Evolutionary conservation across 2,329 filamentous ascomycete species (phyloP), one percentile per base, ranked within the genome.

Genomic region (Ascochyta lentis): DNA sequence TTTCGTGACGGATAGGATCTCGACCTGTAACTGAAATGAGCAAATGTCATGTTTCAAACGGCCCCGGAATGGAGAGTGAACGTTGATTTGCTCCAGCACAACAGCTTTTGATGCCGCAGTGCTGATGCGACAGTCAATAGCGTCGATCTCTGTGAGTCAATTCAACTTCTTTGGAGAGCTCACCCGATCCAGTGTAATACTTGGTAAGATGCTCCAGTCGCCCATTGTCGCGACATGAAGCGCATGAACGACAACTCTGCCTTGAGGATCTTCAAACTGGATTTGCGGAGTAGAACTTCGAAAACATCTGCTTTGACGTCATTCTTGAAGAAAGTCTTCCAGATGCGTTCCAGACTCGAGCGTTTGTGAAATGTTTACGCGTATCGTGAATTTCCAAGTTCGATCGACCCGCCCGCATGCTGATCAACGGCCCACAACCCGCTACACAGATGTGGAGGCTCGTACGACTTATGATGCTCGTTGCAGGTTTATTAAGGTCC

Each of bases 351-450:
- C 31, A 50, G 37, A 47, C 29, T 49, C 26, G 10, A 42, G 37
- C 16, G 27, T 19, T 4, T 41, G 53, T 41, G 38, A 24, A 37
- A 50, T 41, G 42, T 46, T 47, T 29, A 39, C 33, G 15, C 16
- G 24, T 33, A 42, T 38, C 37, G n/a, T 51, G 16, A 24, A 46
- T 10, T 19, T 26, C 34, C 13, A 41, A 9, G 24, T 33, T 47
- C 48, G 53, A 56, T 56, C 53, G 47, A 47, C 53, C 53, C 53
- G 53, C 31, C 42, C 47, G 33, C 22, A 27, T 47, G 47, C 24
- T 51, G 53, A 56, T 56, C 53, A 43, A 22, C n/a, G 53, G 40
- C 43, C 53, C 53, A 56, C 53, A 42, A 24, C 26, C 45, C 40
- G 45, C 40, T 15, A 41, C 24, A 13, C 16, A 40, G 24, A 27